Evolutionary conservation across 73 alveolate genomes (phyloP), one percentile per base, ranked within the genome.

Genomic region (Paramecium tetraurelia): DNA sequence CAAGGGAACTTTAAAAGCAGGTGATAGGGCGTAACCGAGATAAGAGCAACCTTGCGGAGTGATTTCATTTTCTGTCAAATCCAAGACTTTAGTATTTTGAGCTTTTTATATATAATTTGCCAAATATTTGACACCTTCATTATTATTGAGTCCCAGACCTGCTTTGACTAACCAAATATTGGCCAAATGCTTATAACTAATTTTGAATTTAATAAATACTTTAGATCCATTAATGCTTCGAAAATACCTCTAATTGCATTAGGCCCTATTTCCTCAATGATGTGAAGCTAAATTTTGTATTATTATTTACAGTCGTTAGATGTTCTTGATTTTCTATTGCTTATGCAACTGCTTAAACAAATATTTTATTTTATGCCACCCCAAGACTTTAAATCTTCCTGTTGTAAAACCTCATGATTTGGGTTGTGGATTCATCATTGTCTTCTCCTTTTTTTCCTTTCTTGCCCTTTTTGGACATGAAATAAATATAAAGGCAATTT

Each of bases 11-110:
- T 89, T 77, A 5, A 89, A 83, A 10, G 94, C 87, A 44, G 86
- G 86, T 0, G 92, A 77, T 72, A 89, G 59, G 12, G 94, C 84
- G 35, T 89, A 70, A 20, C 94, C 94, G 10, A 89, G 58, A 89
- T 70, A 89, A 70, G 80, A 12, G 29, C 94, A 89, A 2, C 94
- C 94, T 44, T 27, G 12, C 2, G 31, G 53, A 31, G 46, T 89
- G 20, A 89, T 89, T 89, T 89, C 94, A 89, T 89, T 89, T 46
- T 89, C 92, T 29, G 94, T 77, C 57, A 89, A 43, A 89, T 89
- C 87, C 35, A 89, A 50, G 21, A 89, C 70, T 63, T 89, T 89
- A 1, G 87, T 83, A 89, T 59, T 24, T 38, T 70, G 24, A 44
- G 92, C 94, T 57, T 89, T 89, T 53, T 89, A 77, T 40, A 89